Evolutionary conservation across 2,329 filamentous ascomycete species (phyloP).

Genomic region (Pestalotiopsis sp.): DNA sequence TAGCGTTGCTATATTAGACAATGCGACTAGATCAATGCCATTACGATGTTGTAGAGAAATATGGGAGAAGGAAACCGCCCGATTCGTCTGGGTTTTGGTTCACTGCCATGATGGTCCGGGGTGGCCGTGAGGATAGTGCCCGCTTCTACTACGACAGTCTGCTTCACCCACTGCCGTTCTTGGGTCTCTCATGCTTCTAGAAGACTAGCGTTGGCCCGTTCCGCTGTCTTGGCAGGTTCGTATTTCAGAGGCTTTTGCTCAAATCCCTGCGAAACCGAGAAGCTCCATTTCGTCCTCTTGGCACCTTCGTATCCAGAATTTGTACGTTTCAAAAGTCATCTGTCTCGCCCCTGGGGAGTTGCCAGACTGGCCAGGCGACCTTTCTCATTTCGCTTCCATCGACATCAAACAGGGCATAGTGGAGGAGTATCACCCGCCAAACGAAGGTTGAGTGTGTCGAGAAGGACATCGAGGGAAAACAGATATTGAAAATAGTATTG

Average conservation of each 20-base stretch:
- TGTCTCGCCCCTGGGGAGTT: slow-evolving; percentile 25
- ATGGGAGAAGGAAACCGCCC: slow-evolving; percentile 1
- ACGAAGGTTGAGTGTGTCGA: no score
- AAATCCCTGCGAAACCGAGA: slow-evolving; percentile 10
- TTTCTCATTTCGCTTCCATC: slow-evolving; percentile 5
- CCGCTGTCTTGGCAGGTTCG: neutral
- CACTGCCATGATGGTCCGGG: neutral
- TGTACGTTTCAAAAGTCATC: slow-evolving; percentile 17
- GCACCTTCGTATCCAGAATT: slow-evolving; percentile 5
- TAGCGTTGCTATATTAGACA: neutral
- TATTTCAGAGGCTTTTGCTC: neutral
- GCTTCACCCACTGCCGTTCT: neutral
- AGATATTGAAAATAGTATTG: no score
- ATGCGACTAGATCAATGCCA: neutral
- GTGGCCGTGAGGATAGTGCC: neutral
- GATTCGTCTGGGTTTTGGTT: neutral
- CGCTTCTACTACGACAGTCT: neutral
- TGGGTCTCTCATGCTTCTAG: slow-evolving; percentile 3
- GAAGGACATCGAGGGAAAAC: no score
- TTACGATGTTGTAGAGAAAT: neutral
- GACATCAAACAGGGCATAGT: no score
- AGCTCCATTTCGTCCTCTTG: slow-evolving; percentile 8
- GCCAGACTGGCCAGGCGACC: neutral
- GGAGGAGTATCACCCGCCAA: no score
- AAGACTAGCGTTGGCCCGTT: slow-evolving; percentile 3